phyloP scores from a whole-genome alignment of 169 alveolate species.

The Theileria parva region DNA sequence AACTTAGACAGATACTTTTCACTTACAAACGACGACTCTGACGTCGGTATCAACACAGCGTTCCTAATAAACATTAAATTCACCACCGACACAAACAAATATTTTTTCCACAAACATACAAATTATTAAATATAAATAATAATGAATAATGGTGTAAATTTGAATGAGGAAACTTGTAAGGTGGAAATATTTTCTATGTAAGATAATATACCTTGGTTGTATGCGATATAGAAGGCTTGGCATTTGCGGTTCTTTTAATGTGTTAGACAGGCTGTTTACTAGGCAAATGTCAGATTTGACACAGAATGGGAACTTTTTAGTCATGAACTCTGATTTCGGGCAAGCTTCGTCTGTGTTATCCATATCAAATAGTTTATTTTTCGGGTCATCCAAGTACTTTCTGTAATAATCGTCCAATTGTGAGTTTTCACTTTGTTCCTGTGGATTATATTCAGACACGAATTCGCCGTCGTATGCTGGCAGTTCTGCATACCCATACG shows the following conservation, averaged over 20 bases:
- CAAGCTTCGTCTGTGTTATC: not conserved
- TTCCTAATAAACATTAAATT: not conserved
- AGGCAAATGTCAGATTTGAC: constrained; percentile 22
- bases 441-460: not conserved
- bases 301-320: constrained; percentile 31
- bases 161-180: no score
- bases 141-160: no score
- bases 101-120: not conserved
- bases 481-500: not conserved
- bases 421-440: not conserved
- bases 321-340: constrained; percentile 9
- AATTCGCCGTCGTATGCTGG: not conserved
- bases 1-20: constrained; percentile 1
- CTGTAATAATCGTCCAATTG: constrained; percentile 31
- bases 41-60: not conserved
- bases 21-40: not conserved
- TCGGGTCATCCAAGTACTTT: constrained; percentile 26
- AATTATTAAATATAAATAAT: no score
- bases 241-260: constrained; percentile 12
- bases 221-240: constrained; percentile 25
- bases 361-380: constrained; percentile 20
- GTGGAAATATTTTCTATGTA: not conserved
- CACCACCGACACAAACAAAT: not conserved
- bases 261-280: constrained; percentile 25
- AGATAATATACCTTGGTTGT: constrained; percentile 24